Conservation (phyloP, 306 rosid species). For the Pterocarpus santalinus region DNA sequence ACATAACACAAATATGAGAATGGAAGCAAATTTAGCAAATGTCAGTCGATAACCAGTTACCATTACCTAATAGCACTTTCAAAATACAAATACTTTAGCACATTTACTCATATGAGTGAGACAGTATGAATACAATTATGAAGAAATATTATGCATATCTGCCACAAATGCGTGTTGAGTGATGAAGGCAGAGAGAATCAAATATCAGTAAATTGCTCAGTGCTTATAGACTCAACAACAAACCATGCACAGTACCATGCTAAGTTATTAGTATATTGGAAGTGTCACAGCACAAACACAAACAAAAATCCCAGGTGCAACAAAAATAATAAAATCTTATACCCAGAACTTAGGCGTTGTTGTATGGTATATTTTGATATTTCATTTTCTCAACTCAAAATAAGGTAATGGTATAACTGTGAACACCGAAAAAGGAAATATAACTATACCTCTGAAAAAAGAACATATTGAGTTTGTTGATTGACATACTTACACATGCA, state of each 20-base stretch:
- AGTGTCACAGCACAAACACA: not conserved
- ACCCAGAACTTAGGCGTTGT: not conserved
- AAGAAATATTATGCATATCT: slow-evolving; percentile 20
- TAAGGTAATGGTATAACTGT: not conserved
- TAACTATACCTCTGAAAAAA: not conserved
- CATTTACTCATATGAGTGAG: not conserved
- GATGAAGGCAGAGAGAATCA: slow-evolving; percentile 10
- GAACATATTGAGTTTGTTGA: not conserved
- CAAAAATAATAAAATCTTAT: slow-evolving; percentile 13
- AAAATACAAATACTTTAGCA: slow-evolving; percentile 13
- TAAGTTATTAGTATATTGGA: not conserved
- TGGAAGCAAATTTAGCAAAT: slow-evolving; percentile 20
- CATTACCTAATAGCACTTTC: slow-evolving; percentile 9
- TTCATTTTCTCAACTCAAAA: slow-evolving; percentile 11
- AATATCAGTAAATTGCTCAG: slow-evolving; percentile 8
- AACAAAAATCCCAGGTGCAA: not conserved
- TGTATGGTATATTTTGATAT: too few relatives aligned
- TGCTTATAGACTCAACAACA: not conserved
- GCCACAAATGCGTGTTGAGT: not conserved
- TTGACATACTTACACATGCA: not conserved
- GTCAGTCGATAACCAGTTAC: slow-evolving; percentile 1
- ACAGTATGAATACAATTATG: not conserved
- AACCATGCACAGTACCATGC: slow-evolving; percentile 4
- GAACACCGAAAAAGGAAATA: not conserved
- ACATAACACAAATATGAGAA: slow-evolving; percentile 18